Evolutionary conservation across 495 filamentous ascomycete species (phyloP).

Genomic region (Hypomontagnella submonticulosa): DNA sequence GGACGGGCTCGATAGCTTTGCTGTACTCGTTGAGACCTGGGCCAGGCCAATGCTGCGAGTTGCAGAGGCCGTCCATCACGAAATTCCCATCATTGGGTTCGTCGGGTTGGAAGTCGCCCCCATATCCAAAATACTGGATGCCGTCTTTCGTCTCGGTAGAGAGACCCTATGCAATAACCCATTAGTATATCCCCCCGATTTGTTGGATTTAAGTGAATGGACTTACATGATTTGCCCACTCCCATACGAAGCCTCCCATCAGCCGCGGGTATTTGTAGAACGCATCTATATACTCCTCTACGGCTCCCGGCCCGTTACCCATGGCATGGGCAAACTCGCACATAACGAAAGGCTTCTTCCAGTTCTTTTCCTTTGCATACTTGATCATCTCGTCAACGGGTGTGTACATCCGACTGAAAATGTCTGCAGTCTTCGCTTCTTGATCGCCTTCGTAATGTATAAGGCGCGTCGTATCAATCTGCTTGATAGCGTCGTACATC

Average conservation of each 20-base stretch:
- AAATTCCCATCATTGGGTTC: slow-evolving; percentile 76
- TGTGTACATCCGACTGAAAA: slow-evolving; percentile 75
- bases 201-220: neutral
- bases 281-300: slow-evolving; percentile 74
- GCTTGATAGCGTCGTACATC: slow-evolving; percentile 73
- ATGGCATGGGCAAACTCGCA: slow-evolving; percentile 80
- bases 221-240: slow-evolving; percentile 76
- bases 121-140: slow-evolving; percentile 70
- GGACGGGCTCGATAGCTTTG: slow-evolving; percentile 72
- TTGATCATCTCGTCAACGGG: slow-evolving; percentile 60
- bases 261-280: slow-evolving; percentile 71
- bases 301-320: slow-evolving; percentile 77
- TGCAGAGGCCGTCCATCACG: slow-evolving; percentile 73
- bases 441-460: slow-evolving; percentile 78
- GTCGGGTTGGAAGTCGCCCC: slow-evolving; percentile 75
- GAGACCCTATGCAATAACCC: slow-evolving; percentile 56
- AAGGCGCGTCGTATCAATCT: slow-evolving; percentile 64
- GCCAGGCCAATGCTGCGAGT: slow-evolving; percentile 67
- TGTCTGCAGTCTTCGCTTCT: slow-evolving; percentile 68
- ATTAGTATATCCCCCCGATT: slow-evolving; percentile 11
- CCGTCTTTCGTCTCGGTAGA: slow-evolving; percentile 64
- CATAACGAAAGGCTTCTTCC: slow-evolving; percentile 68
- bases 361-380: slow-evolving; percentile 53
- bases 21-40: slow-evolving; percentile 72
- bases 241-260: slow-evolving; percentile 80